Evolutionary conservation across 129 eudicot genomes (phyloP).

Genomic region (Artemisia tridentata): DNA sequence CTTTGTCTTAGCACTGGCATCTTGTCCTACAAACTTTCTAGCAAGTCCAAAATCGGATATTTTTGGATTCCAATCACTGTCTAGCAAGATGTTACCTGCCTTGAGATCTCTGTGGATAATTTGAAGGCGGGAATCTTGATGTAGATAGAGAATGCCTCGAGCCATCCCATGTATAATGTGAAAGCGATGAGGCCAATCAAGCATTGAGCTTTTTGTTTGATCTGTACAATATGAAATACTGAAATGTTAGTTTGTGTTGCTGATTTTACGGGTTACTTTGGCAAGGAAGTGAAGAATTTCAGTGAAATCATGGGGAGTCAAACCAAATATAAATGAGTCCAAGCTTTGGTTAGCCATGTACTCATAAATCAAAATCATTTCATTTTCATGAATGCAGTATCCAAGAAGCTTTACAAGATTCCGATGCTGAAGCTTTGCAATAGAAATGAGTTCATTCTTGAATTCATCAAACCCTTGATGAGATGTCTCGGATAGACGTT

Average conservation of each 20-base stretch:
- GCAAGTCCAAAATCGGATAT: conserved; percentile 28
- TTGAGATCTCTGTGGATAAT: conserved; percentile 27
- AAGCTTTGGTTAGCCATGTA: conserved; percentile 37
- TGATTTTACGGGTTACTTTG: too few relatives aligned
- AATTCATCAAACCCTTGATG: conserved; percentile 29
- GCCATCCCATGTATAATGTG: conserved; percentile 29
- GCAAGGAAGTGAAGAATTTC: neutral
- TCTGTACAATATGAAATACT: conserved; percentile 11
- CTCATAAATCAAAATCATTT: conserved; percentile 31
- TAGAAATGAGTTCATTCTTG: conserved; percentile 24
- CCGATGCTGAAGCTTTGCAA: conserved; percentile 31
- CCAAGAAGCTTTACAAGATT: conserved; percentile 34
- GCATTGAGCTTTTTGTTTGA: conserved; percentile 14
- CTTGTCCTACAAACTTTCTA: conserved; percentile 24
- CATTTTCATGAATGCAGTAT: conserved; percentile 32
- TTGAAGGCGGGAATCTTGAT: conserved; percentile 25
- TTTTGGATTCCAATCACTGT: conserved; percentile 21
- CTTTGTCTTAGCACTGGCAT: conserved; percentile 18
- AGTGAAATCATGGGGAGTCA: neutral
- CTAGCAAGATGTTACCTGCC: conserved; percentile 26
- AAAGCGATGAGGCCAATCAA: conserved; percentile 26
- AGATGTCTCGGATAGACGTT: conserved; percentile 20
- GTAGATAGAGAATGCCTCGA: conserved; percentile 28
- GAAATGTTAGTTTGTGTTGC: neutral
- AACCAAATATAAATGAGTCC: conserved; percentile 30